Percentiles rank a stretch among this genome's conserved stretches.
phyloP scores from a whole-genome alignment of 2,329 filamentous ascomycete species.

The Metarhizium humberi region DNA sequence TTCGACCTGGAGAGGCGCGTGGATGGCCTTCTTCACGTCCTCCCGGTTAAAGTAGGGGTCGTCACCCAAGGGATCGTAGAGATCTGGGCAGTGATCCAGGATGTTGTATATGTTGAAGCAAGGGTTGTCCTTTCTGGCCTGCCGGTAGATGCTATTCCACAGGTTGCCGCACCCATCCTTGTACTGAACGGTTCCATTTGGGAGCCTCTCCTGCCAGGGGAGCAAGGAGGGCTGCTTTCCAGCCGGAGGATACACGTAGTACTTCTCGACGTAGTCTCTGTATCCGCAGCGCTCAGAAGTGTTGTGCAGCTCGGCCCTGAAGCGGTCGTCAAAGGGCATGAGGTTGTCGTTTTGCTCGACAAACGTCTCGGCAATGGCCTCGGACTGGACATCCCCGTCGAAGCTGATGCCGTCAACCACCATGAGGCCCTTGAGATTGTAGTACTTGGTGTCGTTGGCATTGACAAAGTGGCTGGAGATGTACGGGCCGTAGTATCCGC shows the following conservation, averaged over 20 bases:
- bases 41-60: slow-evolving; percentile 67
- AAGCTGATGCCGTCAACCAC: slow-evolving; percentile 64
- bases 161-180: slow-evolving; percentile 45
- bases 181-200: slow-evolving; percentile 18
- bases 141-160: slow-evolving; percentile 45
- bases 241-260: slow-evolving; percentile 59
- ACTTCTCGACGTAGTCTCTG: slow-evolving; percentile 46
- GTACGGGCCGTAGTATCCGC: slow-evolving; percentile 60
- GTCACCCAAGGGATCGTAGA: slow-evolving; percentile 61
- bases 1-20: slow-evolving; percentile 41
- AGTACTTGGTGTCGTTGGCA: slow-evolving; percentile 54
- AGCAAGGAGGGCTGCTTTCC: slow-evolving; percentile 44
- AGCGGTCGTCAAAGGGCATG: slow-evolving; percentile 55
- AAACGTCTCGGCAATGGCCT: slow-evolving; percentile 45
- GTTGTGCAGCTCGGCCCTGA: slow-evolving; percentile 40
- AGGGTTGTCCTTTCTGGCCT: slow-evolving; percentile 53
- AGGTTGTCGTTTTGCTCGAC: slow-evolving; percentile 51
- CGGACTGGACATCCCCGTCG: slow-evolving; percentile 31
- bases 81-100: slow-evolving; percentile 59
- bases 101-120: slow-evolving; percentile 76
- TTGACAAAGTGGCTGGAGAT: slow-evolving; percentile 66
- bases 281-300: slow-evolving; percentile 52
- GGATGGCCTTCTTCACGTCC: slow-evolving; percentile 60
- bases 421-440: slow-evolving; percentile 57
- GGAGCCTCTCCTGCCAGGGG: slow-evolving; percentile 29